A percentile compares a stretch with the other conserved stretches of the same genome.
Conservation (phyloP, 2,329 filamentous ascomycete species). For the Grosmannia penicillata region DNA sequence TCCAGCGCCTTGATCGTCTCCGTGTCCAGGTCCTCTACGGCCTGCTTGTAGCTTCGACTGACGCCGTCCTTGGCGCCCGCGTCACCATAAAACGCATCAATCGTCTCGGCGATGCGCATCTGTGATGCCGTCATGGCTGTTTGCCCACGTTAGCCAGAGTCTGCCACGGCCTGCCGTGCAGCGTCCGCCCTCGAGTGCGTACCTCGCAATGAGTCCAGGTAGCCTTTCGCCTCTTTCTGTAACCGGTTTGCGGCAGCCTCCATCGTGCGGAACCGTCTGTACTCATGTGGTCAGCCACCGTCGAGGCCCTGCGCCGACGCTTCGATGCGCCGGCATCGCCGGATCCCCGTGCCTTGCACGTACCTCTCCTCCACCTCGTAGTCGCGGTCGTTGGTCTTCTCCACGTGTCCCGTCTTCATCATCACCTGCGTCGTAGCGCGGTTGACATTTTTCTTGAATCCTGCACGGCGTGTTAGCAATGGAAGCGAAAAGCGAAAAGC, state of each 20-base stretch:
- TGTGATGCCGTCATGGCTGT: constrained; percentile 96
- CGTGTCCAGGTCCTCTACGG: constrained; percentile 91
- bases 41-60: constrained; percentile 93
- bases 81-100: constrained; percentile 98
- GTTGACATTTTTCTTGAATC: constrained; percentile 94
- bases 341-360: background rate
- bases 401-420: constrained; percentile 99
- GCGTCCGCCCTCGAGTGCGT: constrained; percentile 9
- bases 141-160: background rate
- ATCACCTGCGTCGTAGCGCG: constrained; percentile 98
- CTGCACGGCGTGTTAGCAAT: no score
- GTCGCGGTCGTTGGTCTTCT: constrained; percentile 95
- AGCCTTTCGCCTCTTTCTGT: constrained; percentile 97
- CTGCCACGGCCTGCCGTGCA: no score
- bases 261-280: constrained; percentile 90
- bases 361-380: constrained; percentile 95
- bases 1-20: constrained; percentile 98
- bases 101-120: constrained; percentile 98
- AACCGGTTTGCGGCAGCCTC: constrained; percentile 82
- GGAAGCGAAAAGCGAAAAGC: background rate
- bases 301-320: no score
- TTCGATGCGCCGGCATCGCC: background rate
- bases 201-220: constrained; percentile 90
- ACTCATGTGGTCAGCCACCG: background rate
- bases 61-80: constrained; percentile 90